Percentiles rank a stretch among this genome's conserved stretches.
These are phyloP conservation scores for Leishmania arabica DNA, from an alignment of 208 protist genomes.

Conservation along the genomic window DNA sequence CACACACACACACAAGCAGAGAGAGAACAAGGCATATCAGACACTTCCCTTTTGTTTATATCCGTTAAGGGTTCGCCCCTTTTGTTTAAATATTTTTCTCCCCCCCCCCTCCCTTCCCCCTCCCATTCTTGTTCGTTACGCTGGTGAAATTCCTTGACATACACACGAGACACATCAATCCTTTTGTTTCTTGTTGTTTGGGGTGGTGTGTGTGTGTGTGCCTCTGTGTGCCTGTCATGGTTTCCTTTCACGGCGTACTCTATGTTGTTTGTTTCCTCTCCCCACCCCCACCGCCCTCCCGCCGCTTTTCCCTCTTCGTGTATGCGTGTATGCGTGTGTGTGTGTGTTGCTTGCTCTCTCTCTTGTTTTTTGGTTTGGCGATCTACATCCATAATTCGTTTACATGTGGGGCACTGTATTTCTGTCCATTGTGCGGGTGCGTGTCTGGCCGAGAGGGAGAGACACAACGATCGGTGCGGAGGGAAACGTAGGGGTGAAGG, in stretches of 20 bases:
- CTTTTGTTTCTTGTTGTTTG: not conserved
- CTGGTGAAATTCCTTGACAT: too few relatives aligned
- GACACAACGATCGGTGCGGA: not conserved
- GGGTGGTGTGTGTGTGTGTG: not conserved
- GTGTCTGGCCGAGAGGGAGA: not conserved
- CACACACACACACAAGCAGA: not conserved
- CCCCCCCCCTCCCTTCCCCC: too few relatives aligned
- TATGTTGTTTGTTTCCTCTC: not conserved
- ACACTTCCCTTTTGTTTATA: too few relatives aligned
- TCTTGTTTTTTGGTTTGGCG: too few relatives aligned
- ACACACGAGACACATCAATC: not conserved
- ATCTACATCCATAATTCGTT: too few relatives aligned
- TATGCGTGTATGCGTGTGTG: too few relatives aligned
- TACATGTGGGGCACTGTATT: not conserved
- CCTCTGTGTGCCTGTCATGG: not conserved
- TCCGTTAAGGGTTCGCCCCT: too few relatives aligned
- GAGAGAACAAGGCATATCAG: not conserved
- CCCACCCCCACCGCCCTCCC: not conserved
- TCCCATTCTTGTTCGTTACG: too few relatives aligned
- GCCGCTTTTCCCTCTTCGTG: not conserved
- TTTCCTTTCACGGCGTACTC: not conserved
- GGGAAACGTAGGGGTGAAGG: not conserved
- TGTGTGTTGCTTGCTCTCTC: too few relatives aligned
- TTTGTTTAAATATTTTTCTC: not conserved
- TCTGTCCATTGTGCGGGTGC: not conserved